These are phyloP conservation scores for Phycomyces blakesleeanus DNA, from an alignment of 192 early-diverging fungal species.

Conservation along the genomic window DNA sequence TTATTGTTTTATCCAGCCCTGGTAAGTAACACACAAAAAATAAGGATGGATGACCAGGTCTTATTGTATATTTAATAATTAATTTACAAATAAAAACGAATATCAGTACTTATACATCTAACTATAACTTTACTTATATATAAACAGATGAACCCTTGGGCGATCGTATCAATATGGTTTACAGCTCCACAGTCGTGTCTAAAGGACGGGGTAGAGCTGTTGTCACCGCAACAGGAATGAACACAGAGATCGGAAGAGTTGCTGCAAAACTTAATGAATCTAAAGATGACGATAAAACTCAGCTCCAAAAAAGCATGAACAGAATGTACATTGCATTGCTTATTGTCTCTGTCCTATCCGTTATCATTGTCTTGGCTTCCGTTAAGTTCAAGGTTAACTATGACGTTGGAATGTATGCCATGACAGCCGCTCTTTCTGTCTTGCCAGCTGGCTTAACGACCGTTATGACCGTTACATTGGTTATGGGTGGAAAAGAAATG, in stretches of 20 bases:
- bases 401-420: slow-evolving; percentile 69
- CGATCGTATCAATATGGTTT: slow-evolving; percentile 90
- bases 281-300: slow-evolving; percentile 48
- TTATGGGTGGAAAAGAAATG: slow-evolving; percentile 84
- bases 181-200: slow-evolving; percentile 84
- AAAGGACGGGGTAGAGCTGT: slow-evolving; percentile 89
- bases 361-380: slow-evolving; percentile 81
- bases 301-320: slow-evolving; percentile 63
- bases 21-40: slow-evolving; percentile 9
- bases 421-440: slow-evolving; percentile 82
- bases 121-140: too few species aligned
- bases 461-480: slow-evolving; percentile 91
- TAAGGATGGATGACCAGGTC: too few species aligned
- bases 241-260: slow-evolving; percentile 89
- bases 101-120: too few species aligned
- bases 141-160: slow-evolving; percentile 68
- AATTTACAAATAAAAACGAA: too few species aligned
- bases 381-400: slow-evolving; percentile 58
- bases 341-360: slow-evolving; percentile 57
- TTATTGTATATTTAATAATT: too few species aligned
- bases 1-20: slow-evolving; percentile 6
- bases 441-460: slow-evolving; percentile 92
- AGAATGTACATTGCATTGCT: slow-evolving; percentile 77
- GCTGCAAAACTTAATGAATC: slow-evolving; percentile 70
- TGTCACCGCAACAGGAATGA: slow-evolving; percentile 77